Conservation (phyloP, 2,329 filamentous ascomycete genomes). For the Aspergillus hiratsukae region DNA sequence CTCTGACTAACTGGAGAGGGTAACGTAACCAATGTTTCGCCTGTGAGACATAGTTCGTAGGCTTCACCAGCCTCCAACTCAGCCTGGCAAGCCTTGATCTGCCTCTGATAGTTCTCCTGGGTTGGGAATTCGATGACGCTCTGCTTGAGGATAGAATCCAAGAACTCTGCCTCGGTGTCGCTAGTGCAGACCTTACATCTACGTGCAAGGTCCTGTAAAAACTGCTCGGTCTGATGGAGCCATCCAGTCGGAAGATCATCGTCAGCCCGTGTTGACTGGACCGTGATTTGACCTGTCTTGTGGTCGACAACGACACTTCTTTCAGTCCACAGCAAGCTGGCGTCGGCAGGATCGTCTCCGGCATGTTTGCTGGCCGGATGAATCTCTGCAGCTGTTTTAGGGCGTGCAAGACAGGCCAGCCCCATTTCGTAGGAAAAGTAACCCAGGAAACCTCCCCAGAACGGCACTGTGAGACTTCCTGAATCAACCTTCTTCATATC, state of each 20-base stretch:
- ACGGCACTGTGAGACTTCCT: conserved; percentile 47
- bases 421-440: conserved; percentile 83
- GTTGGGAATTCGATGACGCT: conserved; percentile 33
- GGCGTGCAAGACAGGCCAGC: conserved; percentile 51
- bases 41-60: conserved; percentile 81
- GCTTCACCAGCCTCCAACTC: conserved; percentile 72
- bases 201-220: conserved; percentile 19
- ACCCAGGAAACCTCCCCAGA: conserved; percentile 80
- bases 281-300: conserved; percentile 53
- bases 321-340: conserved; percentile 72
- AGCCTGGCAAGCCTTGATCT: conserved; percentile 66
- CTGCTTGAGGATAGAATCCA: conserved; percentile 29
- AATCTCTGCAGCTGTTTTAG: conserved; percentile 17
- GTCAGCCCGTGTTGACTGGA: conserved; percentile 60
- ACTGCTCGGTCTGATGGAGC: conserved; percentile 27
- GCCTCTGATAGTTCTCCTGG: conserved; percentile 55
- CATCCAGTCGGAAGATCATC: conserved; percentile 46
- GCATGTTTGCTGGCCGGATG: not conserved
- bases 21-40: conserved; percentile 61
- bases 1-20: conserved; percentile 17
- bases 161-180: conserved; percentile 15
- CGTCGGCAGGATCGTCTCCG: conserved; percentile 55
- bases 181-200: conserved; percentile 4
- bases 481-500: conserved; percentile 35
- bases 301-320: conserved; percentile 77